Base-by-base conservation (phyloP, 805 yeast species). In the Metschnikowia continentalis region DNA sequence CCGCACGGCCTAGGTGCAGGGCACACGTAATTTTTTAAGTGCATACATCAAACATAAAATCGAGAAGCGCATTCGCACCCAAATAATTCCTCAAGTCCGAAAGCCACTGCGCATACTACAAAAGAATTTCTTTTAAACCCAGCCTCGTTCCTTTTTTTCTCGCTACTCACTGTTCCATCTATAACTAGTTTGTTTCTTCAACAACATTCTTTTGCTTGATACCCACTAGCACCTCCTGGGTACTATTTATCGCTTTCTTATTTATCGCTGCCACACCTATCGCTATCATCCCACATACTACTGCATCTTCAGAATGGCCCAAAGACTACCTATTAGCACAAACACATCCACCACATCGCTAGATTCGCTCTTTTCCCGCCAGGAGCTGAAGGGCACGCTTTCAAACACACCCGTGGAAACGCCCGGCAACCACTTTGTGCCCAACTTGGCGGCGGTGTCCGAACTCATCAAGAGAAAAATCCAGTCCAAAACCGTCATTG, bases 301-400 rank as follows among this genome's bases (percentile, higher is more conserved):
- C 38, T 36, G 38, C 38, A 17, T 17, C 30, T 26, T 35, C 38
- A 36, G 38, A 22, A 36, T 37, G 48, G 22, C 42, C 19, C 41
- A 46, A 20, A 32, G 40, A n/a, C 55, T 46, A 43, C 52, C 52
- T 42, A 46, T 54, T 50, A 52, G 55, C 49, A 44, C 55, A 17
- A 52, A 54, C 47, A 56, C 54, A 32, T 64, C 67, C 22, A 50
- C 58, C 38, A 59, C 64, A 13, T 67, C 72, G 20, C 63, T 68
- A 42, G 63, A 65, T 50, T 66, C 71, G 40, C 57, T 68, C 20
- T 68, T 68, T 47, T 65, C 54, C 32, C 39, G 51, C 30, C 42
- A 43, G 35, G 55, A 47, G n/a, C 47, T 50, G 19, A 47, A 53
- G 35, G 50, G 61, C 20, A 54, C 62, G 4, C 53, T 61, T 20